phyloP scores from a whole-genome alignment of 2,329 filamentous ascomycete genomes.

The Fusarium haematococcum region DNA sequence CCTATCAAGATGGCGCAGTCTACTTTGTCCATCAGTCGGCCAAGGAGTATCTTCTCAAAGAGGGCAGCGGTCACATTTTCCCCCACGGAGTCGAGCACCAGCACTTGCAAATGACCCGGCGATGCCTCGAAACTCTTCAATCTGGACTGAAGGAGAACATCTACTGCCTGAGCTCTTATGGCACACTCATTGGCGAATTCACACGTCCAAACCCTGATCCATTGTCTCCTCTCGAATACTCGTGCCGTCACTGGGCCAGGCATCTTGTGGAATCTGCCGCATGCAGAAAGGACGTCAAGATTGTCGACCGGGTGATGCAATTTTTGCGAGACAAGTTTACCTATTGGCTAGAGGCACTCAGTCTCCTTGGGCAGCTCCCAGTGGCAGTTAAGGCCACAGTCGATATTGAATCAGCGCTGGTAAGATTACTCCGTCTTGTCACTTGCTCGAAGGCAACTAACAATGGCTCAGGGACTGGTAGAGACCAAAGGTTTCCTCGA shows the following conservation, averaged over 20 bases:
- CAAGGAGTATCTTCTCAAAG: constrained; percentile 54
- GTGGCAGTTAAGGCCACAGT: background rate
- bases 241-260: constrained; percentile 39
- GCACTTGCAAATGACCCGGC: constrained; percentile 49
- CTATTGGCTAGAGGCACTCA: constrained; percentile 58
- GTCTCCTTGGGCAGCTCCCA: constrained; percentile 46
- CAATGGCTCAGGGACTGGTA: too few relatives aligned
- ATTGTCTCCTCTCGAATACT: constrained; percentile 30
- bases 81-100: constrained; percentile 37
- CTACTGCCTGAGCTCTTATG: constrained; percentile 43
- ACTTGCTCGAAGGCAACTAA: too few relatives aligned
- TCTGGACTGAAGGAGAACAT: constrained; percentile 46
- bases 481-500: background rate
- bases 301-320: background rate
- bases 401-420: background rate
- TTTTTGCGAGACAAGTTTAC: constrained; percentile 36
- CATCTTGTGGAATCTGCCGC: constrained; percentile 16
- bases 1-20: constrained; percentile 43
- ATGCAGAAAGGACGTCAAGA: background rate
- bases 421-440: background rate
- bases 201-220: constrained; percentile 24
- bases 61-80: constrained; percentile 43
- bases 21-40: constrained; percentile 58
- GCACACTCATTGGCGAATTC: constrained; percentile 16
- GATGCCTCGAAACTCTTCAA: constrained; percentile 43